Conservation (phyloP, 2,329 filamentous ascomycete species). For the Ophiostoma triangulosporum region DNA sequence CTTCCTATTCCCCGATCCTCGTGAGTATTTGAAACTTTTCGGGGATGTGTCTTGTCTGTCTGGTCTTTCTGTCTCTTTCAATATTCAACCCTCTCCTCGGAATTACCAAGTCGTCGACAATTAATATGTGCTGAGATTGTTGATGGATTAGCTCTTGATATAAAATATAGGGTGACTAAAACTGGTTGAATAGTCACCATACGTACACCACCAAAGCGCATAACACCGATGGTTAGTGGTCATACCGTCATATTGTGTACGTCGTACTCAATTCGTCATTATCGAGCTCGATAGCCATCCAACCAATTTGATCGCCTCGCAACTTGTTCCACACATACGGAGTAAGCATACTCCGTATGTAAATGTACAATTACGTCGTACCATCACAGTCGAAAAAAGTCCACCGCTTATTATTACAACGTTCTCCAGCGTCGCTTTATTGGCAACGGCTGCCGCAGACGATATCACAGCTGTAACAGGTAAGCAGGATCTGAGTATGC, state of each 20-base stretch:
- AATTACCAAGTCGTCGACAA: constrained; percentile 2
- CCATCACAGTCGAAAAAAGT: too few species aligned
- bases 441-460: neutral
- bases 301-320: neutral
- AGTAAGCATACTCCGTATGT: too few species aligned
- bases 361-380: too few species aligned
- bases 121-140: neutral
- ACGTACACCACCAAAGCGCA: too few species aligned
- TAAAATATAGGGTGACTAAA: too few species aligned
- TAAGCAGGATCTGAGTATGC: neutral
- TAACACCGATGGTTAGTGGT: too few species aligned
- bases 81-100: too few species aligned
- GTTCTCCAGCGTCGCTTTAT: neutral
- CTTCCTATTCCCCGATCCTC: constrained; percentile 1
- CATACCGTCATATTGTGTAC: too few species aligned
- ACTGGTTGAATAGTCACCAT: too few species aligned
- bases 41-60: neutral
- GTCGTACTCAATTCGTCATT: too few species aligned
- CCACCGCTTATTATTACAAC: too few species aligned
- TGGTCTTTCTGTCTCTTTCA: neutral
- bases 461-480: neutral
- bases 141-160: neutral
- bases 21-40: neutral
- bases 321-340: neutral
- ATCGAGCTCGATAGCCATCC: too few species aligned